A percentile compares a stretch with the other conserved stretches of the same genome.
phyloP scores from a whole-genome alignment of 805 yeast genomes.

The Starmerella floricola region DNA sequence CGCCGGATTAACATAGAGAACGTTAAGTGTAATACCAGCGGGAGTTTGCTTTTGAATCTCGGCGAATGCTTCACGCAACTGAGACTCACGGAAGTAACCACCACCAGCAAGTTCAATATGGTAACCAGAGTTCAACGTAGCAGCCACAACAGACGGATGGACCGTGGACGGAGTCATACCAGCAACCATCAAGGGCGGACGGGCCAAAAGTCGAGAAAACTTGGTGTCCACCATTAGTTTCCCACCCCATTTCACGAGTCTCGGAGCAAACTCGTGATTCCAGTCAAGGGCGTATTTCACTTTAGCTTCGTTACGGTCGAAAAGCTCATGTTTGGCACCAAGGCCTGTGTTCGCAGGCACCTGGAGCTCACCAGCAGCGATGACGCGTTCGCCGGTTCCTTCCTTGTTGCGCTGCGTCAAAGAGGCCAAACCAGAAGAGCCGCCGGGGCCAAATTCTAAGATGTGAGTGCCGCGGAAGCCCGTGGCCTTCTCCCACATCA shows the following conservation, averaged over 20 bases:
- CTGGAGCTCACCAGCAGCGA: conserved; percentile 86
- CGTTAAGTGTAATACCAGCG: conserved; percentile 78
- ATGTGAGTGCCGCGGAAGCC: conserved; percentile 64
- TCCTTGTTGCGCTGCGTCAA: conserved; percentile 95
- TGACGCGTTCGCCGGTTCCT: conserved; percentile 93
- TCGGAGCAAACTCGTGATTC: conserved; percentile 81
- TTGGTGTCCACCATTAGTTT: conserved; percentile 80
- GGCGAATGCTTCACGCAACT: conserved; percentile 64
- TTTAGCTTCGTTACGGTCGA: conserved; percentile 51
- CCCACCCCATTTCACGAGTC: conserved; percentile 55
- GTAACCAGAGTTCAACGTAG: conserved; percentile 90
- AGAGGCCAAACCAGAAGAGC: conserved; percentile 90
- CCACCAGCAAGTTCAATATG: conserved; percentile 98
- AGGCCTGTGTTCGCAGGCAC: conserved; percentile 52
- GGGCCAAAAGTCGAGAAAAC: conserved; percentile 80
- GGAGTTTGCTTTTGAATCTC: conserved; percentile 64
- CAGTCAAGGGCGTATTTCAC: conserved; percentile 82
- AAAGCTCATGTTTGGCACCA: conserved; percentile 92
- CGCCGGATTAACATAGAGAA: conserved; percentile 92
- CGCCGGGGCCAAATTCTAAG: conserved; percentile 98
- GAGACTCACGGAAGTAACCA: conserved; percentile 73
- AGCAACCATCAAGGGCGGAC: conserved; percentile 94
- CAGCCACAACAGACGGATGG: conserved; percentile 84
- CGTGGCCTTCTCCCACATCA: conserved; percentile 89
- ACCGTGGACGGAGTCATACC: conserved; percentile 99